Evolutionary conservation across 768 basidiomycete species (phyloP).

Genomic region (Tricholoma matsutake): DNA sequence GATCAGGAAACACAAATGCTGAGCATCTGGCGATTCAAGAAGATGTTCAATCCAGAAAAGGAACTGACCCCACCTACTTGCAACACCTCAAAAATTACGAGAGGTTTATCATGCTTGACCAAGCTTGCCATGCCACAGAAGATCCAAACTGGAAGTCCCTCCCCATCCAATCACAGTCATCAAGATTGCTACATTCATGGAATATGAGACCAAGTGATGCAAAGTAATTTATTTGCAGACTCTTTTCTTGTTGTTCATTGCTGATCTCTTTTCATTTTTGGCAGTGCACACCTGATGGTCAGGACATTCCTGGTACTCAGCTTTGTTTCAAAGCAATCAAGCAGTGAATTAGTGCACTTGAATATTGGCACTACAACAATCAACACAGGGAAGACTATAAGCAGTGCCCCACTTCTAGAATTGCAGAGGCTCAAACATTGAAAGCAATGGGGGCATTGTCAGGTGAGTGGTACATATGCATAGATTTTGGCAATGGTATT

Average conservation of each 20-base stretch:
- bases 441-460: conserved; percentile 14
- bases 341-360: conserved; percentile 28
- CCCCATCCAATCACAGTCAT: conserved; percentile 26
- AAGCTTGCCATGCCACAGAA: conserved; percentile 4
- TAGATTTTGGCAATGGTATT: not conserved
- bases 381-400: conserved; percentile 16
- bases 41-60: not conserved
- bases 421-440: conserved; percentile 14
- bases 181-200: conserved; percentile 29
- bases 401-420: conserved; percentile 14
- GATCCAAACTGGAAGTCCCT: conserved; percentile 13
- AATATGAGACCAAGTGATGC: conserved; percentile 23
- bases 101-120: conserved; percentile 18
- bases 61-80: not conserved
- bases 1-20: not conserved
- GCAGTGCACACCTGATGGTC: conserved; percentile 13
- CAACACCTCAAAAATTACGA: conserved; percentile 26
- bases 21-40: not conserved
- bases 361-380: no score
- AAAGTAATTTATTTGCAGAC: conserved; percentile 23
- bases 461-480: not conserved
- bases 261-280: not conserved
- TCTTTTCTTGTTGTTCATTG: not conserved
- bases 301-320: conserved; percentile 16
- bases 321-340: conserved; percentile 25